These are phyloP conservation scores for Abrus pulchellus DNA, from an alignment of 306 rosid genomes.

Conservation along the genomic window DNA sequence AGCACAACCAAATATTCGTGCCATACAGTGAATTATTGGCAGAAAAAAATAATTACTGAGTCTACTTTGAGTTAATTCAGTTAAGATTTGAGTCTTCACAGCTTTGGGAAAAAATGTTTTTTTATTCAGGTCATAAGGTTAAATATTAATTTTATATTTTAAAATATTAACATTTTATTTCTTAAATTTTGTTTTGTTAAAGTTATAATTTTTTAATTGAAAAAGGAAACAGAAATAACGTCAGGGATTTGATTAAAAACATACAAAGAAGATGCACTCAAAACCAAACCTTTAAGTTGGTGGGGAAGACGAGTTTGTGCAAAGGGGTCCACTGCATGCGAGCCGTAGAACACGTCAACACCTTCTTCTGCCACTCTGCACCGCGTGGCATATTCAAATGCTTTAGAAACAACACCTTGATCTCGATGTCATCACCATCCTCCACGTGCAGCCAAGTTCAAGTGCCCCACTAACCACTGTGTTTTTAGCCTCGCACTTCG, in stretches of 20 bases:
- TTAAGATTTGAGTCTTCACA: too few relatives aligned
- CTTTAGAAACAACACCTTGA: background rate
- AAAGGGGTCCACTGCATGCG: conserved; percentile 48
- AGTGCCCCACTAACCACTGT: background rate
- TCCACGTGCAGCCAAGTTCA: conserved; percentile 37
- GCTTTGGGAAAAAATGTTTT: too few relatives aligned
- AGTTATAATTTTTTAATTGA: too few relatives aligned
- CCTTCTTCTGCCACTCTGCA: conserved; percentile 45
- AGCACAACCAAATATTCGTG: too few relatives aligned
- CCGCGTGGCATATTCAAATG: conserved; percentile 41
- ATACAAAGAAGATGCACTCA: background rate
- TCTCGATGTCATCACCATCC: background rate
- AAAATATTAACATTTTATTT: too few relatives aligned
- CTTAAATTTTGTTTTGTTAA: too few relatives aligned
- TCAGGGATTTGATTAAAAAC: background rate
- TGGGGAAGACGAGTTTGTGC: conserved; percentile 1
- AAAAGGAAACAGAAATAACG: too few relatives aligned
- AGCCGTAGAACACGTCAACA: conserved; percentile 39
- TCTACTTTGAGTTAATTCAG: too few relatives aligned
- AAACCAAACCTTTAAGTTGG: background rate
- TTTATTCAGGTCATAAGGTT: too few relatives aligned
- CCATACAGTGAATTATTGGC: too few relatives aligned
- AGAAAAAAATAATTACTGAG: too few relatives aligned
- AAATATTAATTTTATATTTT: too few relatives aligned
- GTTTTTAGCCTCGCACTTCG: conserved; percentile 7